These are phyloP conservation scores for Halophytophthora batemanensis DNA, from an alignment of 352 stramenopile species.

Conservation along the genomic window DNA sequence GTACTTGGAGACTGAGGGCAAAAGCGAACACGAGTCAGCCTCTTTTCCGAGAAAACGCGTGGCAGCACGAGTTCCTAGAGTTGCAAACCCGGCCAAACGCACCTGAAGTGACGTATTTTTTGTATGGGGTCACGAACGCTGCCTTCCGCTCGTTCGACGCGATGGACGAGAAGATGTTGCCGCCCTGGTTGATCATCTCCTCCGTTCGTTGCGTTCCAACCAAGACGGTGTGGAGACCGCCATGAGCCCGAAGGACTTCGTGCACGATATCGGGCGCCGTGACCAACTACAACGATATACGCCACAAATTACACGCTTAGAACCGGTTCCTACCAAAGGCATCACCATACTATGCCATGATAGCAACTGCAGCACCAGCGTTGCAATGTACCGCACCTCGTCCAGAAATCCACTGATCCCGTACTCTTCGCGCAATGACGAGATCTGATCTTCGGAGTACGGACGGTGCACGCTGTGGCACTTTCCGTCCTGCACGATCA, in stretches of 20 bases:
- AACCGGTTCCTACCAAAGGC: no score
- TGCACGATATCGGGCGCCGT: slow-evolving; percentile 80
- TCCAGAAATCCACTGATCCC: slow-evolving; percentile 78
- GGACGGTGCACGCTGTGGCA: slow-evolving; percentile 51
- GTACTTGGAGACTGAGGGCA: slow-evolving; percentile 69
- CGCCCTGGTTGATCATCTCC: slow-evolving; percentile 69
- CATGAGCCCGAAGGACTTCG: slow-evolving; percentile 63
- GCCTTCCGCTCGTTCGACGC: slow-evolving; percentile 54
- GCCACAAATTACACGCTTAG: slow-evolving; percentile 5
- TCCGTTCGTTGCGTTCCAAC: slow-evolving; percentile 73
- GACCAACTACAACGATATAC: slow-evolving; percentile 45
- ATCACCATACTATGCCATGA: background rate
- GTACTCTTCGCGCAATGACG: slow-evolving; percentile 42
- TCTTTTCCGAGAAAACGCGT: background rate
- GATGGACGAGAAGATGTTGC: slow-evolving; percentile 60
- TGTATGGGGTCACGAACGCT: slow-evolving; percentile 78
- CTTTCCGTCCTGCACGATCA: slow-evolving; percentile 62
- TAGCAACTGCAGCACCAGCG: background rate
- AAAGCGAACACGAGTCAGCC: background rate
- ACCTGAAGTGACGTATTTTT: slow-evolving; percentile 86
- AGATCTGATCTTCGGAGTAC: slow-evolving; percentile 59
- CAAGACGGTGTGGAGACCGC: slow-evolving; percentile 76
- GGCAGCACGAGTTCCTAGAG: background rate
- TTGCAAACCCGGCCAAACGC: slow-evolving; percentile 2
- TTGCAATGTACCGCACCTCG: slow-evolving; percentile 53